Base-by-base conservation (phyloP, 805 yeast genomes). In the Clavispora phyllophila region DNA sequence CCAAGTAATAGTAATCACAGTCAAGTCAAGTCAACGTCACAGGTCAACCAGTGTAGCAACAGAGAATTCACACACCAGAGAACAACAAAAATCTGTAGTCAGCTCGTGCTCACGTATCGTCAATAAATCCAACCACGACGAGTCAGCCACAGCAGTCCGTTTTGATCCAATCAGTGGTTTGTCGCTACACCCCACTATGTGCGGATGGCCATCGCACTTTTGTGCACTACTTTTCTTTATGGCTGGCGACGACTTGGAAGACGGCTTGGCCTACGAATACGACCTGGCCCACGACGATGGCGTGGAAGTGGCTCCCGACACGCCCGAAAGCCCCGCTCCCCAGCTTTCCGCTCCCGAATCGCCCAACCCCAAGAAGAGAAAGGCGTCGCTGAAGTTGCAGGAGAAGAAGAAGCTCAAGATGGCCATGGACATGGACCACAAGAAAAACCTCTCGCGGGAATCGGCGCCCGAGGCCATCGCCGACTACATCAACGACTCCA, bases 231-330 rank as follows among this genome's bases (percentile, higher is more conserved):
- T 29, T 40, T 45, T 31, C 58, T 44, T 17, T 35, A 36, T 36
- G 39, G 39, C 39, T 26, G 39, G 39, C 17, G 96, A 88, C 61
- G 95, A 84, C 46, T 68, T 87, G 45, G 90, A 86, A 40, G 95
- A 87, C 57, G 91, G 88, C 2, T 66, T 87, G 39, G 84, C 73
- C 3, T 85, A 84, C 56, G 73, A 70, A 5, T 68, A 76, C 19
- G 77, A 74, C 31, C 52, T 64, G 23, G 57, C 63, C n/a, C 53
- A 50, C 14, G 41, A 48, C 9, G 55, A 42, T 24, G 41, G 26
- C 14, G 45, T 25, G 18, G 44, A 41, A 3, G 45, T 17, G 66
- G 19, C 25, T 5, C 10, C 19, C 13, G 46, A 48, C 20, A 33
- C 34, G 8, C 39, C 36, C 4, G 47, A 43, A n/a, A 32, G 37